A percentile compares a stretch with the other conserved stretches of the same genome.
phyloP scores from a whole-genome alignment of 2,329 filamentous ascomycete genomes.

The Aspergillus quadricinctus region DNA sequence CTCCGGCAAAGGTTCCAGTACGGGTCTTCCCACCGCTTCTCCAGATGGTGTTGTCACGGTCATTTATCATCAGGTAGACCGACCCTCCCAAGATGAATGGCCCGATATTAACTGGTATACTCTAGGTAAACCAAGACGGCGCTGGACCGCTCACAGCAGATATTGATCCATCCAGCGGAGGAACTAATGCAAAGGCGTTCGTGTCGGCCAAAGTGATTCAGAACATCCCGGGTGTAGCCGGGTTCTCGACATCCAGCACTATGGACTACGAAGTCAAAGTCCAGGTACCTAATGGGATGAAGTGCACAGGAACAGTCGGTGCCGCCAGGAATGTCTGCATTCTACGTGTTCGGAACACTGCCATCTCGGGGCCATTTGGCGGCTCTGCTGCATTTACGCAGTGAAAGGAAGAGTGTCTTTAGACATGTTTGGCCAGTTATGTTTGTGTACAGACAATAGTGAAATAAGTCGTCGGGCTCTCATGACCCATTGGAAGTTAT shows the following conservation, averaged over 20 bases:
- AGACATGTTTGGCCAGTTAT: too few relatives aligned
- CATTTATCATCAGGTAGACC: conserved; percentile 56
- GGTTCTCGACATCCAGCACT: conserved; percentile 56
- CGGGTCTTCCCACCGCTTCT: conserved; percentile 57
- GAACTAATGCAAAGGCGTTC: conserved; percentile 58
- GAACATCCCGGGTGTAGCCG: conserved; percentile 59
- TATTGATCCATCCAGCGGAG: conserved; percentile 61
- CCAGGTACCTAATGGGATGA: conserved; percentile 65
- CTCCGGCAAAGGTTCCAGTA: conserved; percentile 50
- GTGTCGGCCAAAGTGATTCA: conserved; percentile 54
- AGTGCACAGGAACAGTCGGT: conserved; percentile 56
- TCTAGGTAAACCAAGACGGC: conserved; percentile 62
- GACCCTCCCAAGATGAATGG: neutral
- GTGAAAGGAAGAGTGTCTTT: too few relatives aligned
- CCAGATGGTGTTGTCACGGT: conserved; percentile 60
- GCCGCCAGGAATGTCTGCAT: conserved; percentile 61
- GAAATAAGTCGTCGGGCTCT: too few relatives aligned
- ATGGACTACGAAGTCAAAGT: conserved; percentile 63
- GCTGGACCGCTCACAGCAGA: conserved; percentile 60
- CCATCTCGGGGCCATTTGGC: conserved; percentile 62
- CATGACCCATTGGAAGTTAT: too few relatives aligned
- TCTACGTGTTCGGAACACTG: conserved; percentile 59
- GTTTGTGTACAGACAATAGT: too few relatives aligned
- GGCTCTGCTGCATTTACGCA: conserved; percentile 64
- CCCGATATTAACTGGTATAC: neutral